phyloP scores from a whole-genome alignment of 2,329 filamentous ascomycete genomes.

The Ophiostoma montium region DNA sequence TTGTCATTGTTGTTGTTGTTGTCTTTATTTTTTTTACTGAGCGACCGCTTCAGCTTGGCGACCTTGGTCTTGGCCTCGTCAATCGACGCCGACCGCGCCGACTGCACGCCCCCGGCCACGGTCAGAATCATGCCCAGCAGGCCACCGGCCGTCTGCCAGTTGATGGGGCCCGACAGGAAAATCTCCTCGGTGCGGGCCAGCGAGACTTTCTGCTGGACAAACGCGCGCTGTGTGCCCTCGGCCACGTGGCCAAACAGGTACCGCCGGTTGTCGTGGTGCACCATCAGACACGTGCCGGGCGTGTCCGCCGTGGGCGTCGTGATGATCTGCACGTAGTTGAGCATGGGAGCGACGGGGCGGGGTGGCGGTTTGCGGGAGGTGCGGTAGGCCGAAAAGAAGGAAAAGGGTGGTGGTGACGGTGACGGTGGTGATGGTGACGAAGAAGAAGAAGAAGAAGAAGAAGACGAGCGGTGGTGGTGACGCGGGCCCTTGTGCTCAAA shows the following conservation, averaged over 20 bases:
- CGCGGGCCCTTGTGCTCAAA: too few species aligned
- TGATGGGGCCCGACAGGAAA: conserved; percentile 66
- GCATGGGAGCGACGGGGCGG: conserved; percentile 37
- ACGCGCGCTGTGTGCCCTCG: conserved; percentile 73
- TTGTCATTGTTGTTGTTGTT: conserved; percentile 8
- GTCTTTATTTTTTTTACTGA: too few species aligned
- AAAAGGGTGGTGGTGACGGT: too few species aligned
- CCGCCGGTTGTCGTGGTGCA: conserved; percentile 68
- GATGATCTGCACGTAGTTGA: conserved; percentile 58
- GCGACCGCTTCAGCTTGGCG: not conserved
- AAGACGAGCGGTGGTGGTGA: not conserved
- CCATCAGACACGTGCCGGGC: conserved; percentile 58
- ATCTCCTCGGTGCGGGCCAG: conserved; percentile 57
- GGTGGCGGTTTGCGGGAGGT: not conserved
- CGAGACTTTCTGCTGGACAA: conserved; percentile 51
- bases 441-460: not conserved
- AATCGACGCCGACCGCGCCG: conserved; percentile 27
- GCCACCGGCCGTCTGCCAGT: conserved; percentile 68
- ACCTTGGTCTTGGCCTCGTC: conserved; percentile 17
- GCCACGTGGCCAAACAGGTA: conserved; percentile 75
- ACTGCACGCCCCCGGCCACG: conserved; percentile 52
- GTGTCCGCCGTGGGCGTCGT: conserved; percentile 82
- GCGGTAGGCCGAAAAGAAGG: too few species aligned
- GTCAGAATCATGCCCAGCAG: conserved; percentile 76
- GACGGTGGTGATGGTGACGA: too few species aligned